These are phyloP conservation scores for Pseudogymnoascus sp. DNA, from an alignment of 2,329 filamentous ascomycete genomes.

Conservation along the genomic window DNA sequence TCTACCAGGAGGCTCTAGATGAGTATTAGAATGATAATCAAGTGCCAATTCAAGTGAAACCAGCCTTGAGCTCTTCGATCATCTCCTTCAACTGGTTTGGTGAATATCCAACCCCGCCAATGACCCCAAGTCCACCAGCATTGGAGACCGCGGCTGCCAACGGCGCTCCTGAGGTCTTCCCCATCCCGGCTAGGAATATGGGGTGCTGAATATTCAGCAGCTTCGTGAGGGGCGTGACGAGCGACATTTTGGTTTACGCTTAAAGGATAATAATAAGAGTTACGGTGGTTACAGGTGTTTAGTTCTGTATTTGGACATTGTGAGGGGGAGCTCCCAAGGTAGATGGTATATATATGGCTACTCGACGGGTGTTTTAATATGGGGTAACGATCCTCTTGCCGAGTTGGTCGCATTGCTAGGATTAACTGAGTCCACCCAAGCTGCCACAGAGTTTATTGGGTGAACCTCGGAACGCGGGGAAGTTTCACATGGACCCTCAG, in stretches of 20 bases:
- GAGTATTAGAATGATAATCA: neutral
- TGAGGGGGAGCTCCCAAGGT: neutral
- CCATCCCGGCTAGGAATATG: conserved; percentile 94
- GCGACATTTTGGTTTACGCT: conserved; percentile 51
- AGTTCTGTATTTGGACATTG: neutral
- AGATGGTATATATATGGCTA: neutral
- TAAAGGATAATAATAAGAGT: neutral
- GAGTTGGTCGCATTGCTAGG: conserved; percentile 4
- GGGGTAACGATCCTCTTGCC: conserved; percentile 2
- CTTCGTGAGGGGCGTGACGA: conserved; percentile 88
- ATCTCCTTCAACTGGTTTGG: conserved; percentile 95
- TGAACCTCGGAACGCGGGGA: conserved; percentile 1
- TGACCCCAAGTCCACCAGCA: conserved; percentile 90
- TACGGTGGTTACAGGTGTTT: neutral
- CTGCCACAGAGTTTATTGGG: neutral
- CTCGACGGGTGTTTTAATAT: neutral
- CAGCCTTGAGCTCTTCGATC: conserved; percentile 84
- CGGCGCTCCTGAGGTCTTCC: conserved; percentile 93
- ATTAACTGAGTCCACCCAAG: conserved; percentile 5
- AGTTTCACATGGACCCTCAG: neutral
- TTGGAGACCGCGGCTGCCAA: conserved; percentile 95
- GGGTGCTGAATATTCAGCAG: conserved; percentile 97
- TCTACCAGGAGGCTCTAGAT: conserved; percentile 53
- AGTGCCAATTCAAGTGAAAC: conserved; percentile 46
- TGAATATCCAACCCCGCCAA: conserved; percentile 91